Base-by-base conservation (phyloP, 768 basidiomycete species). In the Gymnopilus dilepis region DNA sequence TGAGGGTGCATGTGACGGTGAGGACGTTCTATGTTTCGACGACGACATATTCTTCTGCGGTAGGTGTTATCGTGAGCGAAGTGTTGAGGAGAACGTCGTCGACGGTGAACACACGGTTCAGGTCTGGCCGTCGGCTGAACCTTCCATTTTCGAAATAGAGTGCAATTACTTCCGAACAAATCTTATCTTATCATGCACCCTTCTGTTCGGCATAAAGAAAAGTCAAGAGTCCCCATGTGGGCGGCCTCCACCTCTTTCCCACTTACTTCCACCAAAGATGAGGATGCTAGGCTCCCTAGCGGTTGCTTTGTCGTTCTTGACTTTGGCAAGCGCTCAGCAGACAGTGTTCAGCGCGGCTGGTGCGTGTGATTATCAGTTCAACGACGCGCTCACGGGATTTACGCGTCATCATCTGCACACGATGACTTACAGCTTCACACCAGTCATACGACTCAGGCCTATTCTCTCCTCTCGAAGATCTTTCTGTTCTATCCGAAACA, bases 391-490 rank as follows among this genome's bases (percentile, higher is more conserved):
- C 45, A 17, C 26, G 26, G 8, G 38, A 2, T n/a, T 30, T 1
- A 50, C 47, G 28, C 28, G 47, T 50, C 37, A 17, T 17, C n/a
- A n/a, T n/a, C n/a, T n/a, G n/a, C n/a, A n/a, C n/a, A n/a, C n/a
- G 11, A 2, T 2, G 4, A 26, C 26, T 0, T 11, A n/a, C 26
- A 61, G 43, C 15, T 6, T 6, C 43, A 12, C 22, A 56, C 33
- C 47, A 56, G 15, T 40, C 26, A 5, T 73, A 74, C 42, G 67
- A 74, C 55, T 48, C 67, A 15, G 73, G 74, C n/a, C 67, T 77
- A 8, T 78, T 78, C 66, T 71, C 69, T 3, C 76, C 80, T 6
- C 28, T 72, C 0, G 77, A 76, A 57, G 67, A 75, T 26, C 67
- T 80, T 5, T 71, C 72, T 30, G 22, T 68, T 8, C 69, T 81